These are phyloP conservation scores for Sanghuangporus weigelae DNA, from an alignment of 1,284 basidiomycete genomes.

Conservation along the genomic window DNA sequence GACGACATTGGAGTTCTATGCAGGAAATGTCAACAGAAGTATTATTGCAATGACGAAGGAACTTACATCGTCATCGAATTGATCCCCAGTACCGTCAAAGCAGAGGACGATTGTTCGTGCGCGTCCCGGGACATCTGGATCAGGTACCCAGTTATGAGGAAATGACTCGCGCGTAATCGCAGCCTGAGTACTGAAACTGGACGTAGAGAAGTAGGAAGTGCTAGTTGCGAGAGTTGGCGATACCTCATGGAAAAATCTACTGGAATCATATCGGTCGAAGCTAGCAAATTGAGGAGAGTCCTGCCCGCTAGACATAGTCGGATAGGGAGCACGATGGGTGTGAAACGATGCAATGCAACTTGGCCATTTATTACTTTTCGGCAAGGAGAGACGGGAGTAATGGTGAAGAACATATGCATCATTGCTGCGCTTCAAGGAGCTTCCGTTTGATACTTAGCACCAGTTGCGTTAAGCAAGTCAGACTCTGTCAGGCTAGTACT, in stretches of 20 bases:
- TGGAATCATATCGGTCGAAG: not conserved
- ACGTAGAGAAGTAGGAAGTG: not conserved
- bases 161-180: not conserved
- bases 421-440: not conserved
- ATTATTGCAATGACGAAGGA: not conserved
- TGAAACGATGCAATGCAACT: not conserved
- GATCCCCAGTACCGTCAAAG: constrained; percentile 48
- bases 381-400: not conserved
- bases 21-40: not conserved
- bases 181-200: not conserved
- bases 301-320: constrained; percentile 2
- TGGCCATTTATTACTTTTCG: not conserved
- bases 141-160: constrained; percentile 12
- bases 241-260: not conserved
- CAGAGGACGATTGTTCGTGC: constrained; percentile 42
- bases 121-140: constrained; percentile 1
- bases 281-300: not conserved
- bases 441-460: not conserved
- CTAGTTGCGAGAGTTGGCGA: constrained; percentile 5
- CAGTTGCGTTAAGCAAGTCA: no score
- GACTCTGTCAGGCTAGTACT: no score
- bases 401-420: not conserved
- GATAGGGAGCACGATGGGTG: not conserved
- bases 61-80: constrained; percentile 39
- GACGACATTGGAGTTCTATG: constrained; percentile 37